Evolutionary conservation across 192 early-diverging fungal genomes (phyloP).

Genomic region (Rhizoclosmatium sp.): DNA sequence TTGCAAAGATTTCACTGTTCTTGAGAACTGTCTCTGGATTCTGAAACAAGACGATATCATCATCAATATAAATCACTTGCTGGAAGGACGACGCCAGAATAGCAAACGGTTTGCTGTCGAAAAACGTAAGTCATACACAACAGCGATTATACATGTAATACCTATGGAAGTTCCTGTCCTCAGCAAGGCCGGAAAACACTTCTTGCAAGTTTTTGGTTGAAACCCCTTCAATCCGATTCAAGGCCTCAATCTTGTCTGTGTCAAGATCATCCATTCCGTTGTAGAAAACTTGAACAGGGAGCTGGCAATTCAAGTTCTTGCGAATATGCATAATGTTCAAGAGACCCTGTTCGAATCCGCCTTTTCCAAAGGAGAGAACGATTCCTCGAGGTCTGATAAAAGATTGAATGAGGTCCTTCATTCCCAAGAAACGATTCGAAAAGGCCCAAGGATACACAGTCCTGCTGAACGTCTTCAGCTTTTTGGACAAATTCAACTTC

Average conservation of each 20-base stretch:
- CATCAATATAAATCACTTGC: conserved; percentile 73
- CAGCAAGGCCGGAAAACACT: conserved; percentile 24
- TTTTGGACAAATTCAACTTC: background rate
- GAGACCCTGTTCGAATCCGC: conserved; percentile 26
- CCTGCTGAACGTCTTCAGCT: conserved; percentile 7
- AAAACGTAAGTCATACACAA: background rate
- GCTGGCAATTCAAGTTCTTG: conserved; percentile 22
- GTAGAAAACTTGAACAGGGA: conserved; percentile 26
- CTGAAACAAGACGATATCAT: conserved; percentile 71
- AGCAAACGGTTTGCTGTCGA: conserved; percentile 65
- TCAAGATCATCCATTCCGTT: conserved; percentile 30
- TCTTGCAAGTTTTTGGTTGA: conserved; percentile 23
- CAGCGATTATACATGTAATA: conserved; percentile 7
- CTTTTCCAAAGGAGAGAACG: conserved; percentile 28
- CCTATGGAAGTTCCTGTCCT: conserved; percentile 41
- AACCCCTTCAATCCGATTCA: conserved; percentile 15
- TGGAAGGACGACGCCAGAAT: conserved; percentile 65
- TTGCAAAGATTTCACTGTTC: conserved; percentile 46
- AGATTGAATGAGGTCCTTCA: conserved; percentile 21
- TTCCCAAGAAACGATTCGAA: conserved; percentile 21
- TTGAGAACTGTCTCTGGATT: conserved; percentile 60
- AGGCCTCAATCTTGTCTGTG: conserved; percentile 11
- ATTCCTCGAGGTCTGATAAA: conserved; percentile 20
- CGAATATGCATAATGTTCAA: conserved; percentile 21
- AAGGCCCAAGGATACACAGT: conserved; percentile 31